Evolutionary conservation across 169 alveolate genomes (phyloP).

Genomic region (Cryptosporidium meleagridis): DNA sequence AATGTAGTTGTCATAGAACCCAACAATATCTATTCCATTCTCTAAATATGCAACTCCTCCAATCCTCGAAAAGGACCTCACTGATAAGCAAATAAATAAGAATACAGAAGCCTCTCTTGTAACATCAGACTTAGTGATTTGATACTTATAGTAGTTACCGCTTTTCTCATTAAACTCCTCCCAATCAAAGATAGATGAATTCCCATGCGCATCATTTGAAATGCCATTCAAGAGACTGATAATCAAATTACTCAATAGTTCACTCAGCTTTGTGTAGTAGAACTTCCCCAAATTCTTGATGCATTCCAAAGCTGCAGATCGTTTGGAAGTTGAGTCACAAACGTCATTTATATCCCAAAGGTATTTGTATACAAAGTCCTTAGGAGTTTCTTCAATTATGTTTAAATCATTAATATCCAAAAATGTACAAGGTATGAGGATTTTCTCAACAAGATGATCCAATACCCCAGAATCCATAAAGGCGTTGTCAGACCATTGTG

Average conservation of each 20-base stretch:
- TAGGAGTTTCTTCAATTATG: slow-evolving; percentile 53
- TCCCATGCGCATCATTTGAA: slow-evolving; percentile 3
- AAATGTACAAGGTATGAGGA: slow-evolving; percentile 67
- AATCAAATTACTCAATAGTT: slow-evolving; percentile 28
- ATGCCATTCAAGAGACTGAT: slow-evolving; percentile 32
- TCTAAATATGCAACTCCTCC: slow-evolving; percentile 54
- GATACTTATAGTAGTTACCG: slow-evolving; percentile 6
- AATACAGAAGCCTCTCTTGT: slow-evolving; percentile 59
- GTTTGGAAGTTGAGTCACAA: slow-evolving; percentile 65
- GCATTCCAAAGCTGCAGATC: slow-evolving; percentile 72
- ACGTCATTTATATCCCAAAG: slow-evolving; percentile 72
- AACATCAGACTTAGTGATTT: slow-evolving; percentile 32
- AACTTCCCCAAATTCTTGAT: slow-evolving; percentile 64
- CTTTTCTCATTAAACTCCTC: slow-evolving; percentile 38
- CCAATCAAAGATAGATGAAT: slow-evolving; percentile 43
- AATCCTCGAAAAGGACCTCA: slow-evolving; percentile 47
- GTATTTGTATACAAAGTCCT: slow-evolving; percentile 65
- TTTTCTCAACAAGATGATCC: slow-evolving; percentile 67
- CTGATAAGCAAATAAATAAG: slow-evolving; percentile 65
- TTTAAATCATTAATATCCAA: slow-evolving; percentile 49
- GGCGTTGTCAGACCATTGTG: slow-evolving; percentile 72
- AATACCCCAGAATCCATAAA: slow-evolving; percentile 62
- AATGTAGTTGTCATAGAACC: slow-evolving; percentile 53
- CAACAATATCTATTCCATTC: slow-evolving; percentile 49
- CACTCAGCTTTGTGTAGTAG: slow-evolving; percentile 54